Evolutionary conservation across 1,284 basidiomycete genomes (phyloP).

Genomic region (Flammula alnicola): DNA sequence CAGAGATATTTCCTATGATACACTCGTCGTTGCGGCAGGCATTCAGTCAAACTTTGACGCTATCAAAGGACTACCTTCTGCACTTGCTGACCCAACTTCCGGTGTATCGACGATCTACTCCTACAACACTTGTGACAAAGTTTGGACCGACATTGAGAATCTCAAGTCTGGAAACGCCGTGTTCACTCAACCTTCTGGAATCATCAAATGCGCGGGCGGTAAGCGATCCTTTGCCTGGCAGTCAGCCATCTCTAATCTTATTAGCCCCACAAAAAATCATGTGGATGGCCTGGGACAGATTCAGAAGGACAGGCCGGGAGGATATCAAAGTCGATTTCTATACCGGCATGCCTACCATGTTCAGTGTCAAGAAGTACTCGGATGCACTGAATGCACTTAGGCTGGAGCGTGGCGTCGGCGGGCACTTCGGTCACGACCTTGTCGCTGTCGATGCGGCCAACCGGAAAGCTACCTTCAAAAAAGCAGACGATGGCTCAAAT

Average conservation of each 20-base stretch:
- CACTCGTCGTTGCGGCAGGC: conserved; percentile 88
- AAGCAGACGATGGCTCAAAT: conserved; percentile 61
- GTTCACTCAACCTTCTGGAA: conserved; percentile 95
- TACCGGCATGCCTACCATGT: conserved; percentile 95
- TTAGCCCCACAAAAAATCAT: conserved; percentile 91
- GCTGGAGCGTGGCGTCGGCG: conserved; percentile 79
- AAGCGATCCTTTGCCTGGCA: conserved; percentile 21
- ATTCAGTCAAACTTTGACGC: conserved; percentile 84
- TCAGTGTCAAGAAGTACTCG: conserved; percentile 90
- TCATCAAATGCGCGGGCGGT: conserved; percentile 96
- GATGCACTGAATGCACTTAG: conserved; percentile 84
- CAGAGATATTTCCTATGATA: conserved; percentile 80
- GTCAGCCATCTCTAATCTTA: not conserved
- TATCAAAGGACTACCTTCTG: conserved; percentile 80
- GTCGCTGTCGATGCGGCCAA: conserved; percentile 71
- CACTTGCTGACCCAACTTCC: conserved; percentile 75
- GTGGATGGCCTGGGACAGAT: conserved; percentile 93
- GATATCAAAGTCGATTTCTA: conserved; percentile 81
- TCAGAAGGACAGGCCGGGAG: conserved; percentile 59
- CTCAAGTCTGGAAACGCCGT: conserved; percentile 84
- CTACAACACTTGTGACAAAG: conserved; percentile 86
- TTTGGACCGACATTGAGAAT: conserved; percentile 80
- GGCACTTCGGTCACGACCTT: conserved; percentile 86
- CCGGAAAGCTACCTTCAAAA: conserved; percentile 86
- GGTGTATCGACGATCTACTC: conserved; percentile 96